Base-by-base conservation (phyloP, 2,329 filamentous ascomycete species). In the Fusarium paranaense region DNA sequence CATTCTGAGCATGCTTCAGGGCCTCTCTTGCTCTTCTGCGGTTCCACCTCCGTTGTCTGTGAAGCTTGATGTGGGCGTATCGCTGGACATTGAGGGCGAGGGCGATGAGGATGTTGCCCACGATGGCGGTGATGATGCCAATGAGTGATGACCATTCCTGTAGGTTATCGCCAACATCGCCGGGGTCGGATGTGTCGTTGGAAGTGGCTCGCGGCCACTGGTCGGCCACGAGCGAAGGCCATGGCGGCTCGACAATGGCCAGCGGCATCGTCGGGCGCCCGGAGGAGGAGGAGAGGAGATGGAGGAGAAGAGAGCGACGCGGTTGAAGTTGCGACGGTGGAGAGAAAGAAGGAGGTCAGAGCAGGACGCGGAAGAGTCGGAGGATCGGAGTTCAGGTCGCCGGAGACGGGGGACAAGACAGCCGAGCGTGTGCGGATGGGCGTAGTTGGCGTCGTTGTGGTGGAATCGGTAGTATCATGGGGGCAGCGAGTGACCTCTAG, bases 71-170 rank as follows among this genome's bases (percentile, higher is more conserved):
- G 81, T 99, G 97, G 37, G 97, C 96, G 81, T 98, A 98, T 74
- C 97, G 91, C 83, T 99, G 97, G 59, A 97, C 96, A 81, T 99
- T 99, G 70, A 99, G 90, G 14, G 97, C 97, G 72, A 99, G 91
- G 1, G 96, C 97, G 75, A 99, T 98, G 62, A 99, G 89, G 37
- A 98, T 87, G 79, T 99, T 99, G 65, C 97, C 97, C 61, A 93
- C 89, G 79, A 99, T 97, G 60, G 97, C 95, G 4, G 95, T 97
- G 63, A 96, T 84, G 79, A 99, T 98, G 77, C 97, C 97, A 80
- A 99, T 98, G 63, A 98, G 87, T 30, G 95, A 97, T 56, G 95
- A 97, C 95, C 96, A 98, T 81, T 92, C 86, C 74, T 90, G 87
- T 27, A 92, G 82, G 10, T 87, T 85, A 62, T 88, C 85, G 56